Evolutionary conservation across 2,329 filamentous ascomycete species (phyloP).

Genomic region (Cadophora sp.): DNA sequence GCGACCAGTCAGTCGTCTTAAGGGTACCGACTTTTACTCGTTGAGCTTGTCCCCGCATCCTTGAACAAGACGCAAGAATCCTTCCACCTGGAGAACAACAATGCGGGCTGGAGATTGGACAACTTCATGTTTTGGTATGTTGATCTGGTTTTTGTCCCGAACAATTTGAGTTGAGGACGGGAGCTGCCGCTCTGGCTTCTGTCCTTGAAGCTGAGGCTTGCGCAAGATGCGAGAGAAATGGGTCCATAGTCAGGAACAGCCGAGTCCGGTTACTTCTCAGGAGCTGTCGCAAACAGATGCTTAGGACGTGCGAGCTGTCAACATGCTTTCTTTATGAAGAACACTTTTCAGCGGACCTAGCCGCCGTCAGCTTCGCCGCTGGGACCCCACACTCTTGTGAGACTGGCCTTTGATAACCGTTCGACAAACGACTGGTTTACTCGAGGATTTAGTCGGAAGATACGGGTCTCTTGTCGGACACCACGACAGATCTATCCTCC

Average conservation of each 20-base stretch:
- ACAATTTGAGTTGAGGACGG: conserved; percentile 7
- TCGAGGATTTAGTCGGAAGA: not conserved
- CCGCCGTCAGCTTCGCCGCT: not conserved
- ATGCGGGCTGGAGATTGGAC: not conserved
- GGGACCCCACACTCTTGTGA: conserved; percentile 9
- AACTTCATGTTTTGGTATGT: not conserved
- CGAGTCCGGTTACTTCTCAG: not conserved
- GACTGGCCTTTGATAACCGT: not conserved
- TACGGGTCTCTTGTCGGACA: conserved; percentile 1
- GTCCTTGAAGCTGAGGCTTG: conserved; percentile 13
- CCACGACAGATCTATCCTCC: not conserved
- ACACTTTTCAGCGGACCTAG: not conserved
- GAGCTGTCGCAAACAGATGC: not conserved
- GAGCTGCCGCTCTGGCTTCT: conserved; percentile 18
- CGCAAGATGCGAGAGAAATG: conserved; percentile 4
- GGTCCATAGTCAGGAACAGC: conserved; percentile 11
- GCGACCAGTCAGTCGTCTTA: conserved; percentile 6
- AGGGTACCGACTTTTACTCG: conserved; percentile 9
- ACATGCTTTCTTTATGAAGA: not conserved
- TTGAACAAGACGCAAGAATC: conserved; percentile 8
- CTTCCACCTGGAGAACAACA: not conserved
- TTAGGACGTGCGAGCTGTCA: not conserved
- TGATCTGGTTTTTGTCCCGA: not conserved
- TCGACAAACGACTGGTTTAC: conserved; percentile 11
- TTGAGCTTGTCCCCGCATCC: not conserved